phyloP scores from a whole-genome alignment of 331 rosid species.

The Quercus lobata region DNA sequence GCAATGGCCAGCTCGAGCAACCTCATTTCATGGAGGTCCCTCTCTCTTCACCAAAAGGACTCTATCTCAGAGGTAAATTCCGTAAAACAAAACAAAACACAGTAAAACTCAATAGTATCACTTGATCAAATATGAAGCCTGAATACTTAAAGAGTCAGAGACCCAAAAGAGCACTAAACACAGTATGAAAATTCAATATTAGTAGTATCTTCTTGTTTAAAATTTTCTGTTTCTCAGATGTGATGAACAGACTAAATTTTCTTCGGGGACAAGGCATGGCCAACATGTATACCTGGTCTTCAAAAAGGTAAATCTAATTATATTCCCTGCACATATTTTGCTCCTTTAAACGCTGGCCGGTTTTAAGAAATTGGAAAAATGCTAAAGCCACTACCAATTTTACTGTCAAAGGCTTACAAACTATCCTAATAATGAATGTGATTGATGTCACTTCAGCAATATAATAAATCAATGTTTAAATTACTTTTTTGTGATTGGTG shows the following conservation, averaged over 20 bases:
- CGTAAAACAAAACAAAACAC: no score
- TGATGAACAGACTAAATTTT: constrained; percentile 39
- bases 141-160: no score
- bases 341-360: not conserved
- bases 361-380: not conserved
- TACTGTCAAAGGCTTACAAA: no score
- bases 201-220: not conserved
- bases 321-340: not conserved
- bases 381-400: no score
- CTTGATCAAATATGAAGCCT: no score
- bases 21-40: constrained; percentile 73
- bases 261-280: constrained; percentile 60
- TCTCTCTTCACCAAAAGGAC: constrained; percentile 51
- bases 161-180: not conserved
- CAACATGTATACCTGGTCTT: constrained; percentile 55
- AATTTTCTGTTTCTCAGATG: constrained; percentile 37
- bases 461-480: no score
- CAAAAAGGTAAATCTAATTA: constrained; percentile 43
- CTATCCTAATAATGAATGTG: no score
- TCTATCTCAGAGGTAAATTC: constrained; percentile 44
- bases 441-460: no score
- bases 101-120: no score
- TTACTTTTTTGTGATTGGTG: no score
- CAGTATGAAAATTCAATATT: not conserved
- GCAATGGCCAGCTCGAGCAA: constrained; percentile 62